A percentile compares a stretch with the other conserved stretches of the same genome.
These are phyloP conservation scores for Rhodotorula sp. DNA, from an alignment of 1,284 basidiomycete genomes.

Conservation along the genomic window DNA sequence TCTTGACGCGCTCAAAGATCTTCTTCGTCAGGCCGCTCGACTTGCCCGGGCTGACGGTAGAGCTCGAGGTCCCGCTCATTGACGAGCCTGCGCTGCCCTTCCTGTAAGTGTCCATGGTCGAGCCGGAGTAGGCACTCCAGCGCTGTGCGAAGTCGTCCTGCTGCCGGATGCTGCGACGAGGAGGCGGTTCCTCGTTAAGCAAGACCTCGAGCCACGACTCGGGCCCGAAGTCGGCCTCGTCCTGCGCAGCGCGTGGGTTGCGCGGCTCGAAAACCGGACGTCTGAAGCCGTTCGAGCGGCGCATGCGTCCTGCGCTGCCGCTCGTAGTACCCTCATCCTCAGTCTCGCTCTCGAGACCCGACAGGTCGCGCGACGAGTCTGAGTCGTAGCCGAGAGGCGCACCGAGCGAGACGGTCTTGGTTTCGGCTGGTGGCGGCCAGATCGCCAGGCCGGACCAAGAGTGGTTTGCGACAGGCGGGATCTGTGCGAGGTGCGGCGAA, in stretches of 20 bases:
- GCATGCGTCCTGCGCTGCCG: not conserved
- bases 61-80: not conserved
- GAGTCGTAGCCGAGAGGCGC: conserved; percentile 4
- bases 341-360: not conserved
- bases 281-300: not conserved
- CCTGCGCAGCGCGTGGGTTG: conserved; percentile 16
- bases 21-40: conserved; percentile 12
- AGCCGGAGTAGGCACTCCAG: conserved; percentile 5
- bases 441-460: not conserved
- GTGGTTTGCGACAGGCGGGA: not conserved
- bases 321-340: conserved; percentile 4
- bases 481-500: no score
- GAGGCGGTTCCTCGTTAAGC: conserved; percentile 20
- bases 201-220: conserved; percentile 31
- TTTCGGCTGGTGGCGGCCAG: conserved; percentile 24
- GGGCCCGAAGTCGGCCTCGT: conserved; percentile 6
- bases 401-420: conserved; percentile 18
- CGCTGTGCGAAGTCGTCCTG: not conserved
- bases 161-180: not conserved
- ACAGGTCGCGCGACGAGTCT: not conserved
- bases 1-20: conserved; percentile 10
- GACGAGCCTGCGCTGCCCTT: not conserved
- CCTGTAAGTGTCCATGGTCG: not conserved
- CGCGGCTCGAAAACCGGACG: conserved; percentile 8
- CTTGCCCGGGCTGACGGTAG: not conserved